phyloP scores from a whole-genome alignment of 441 rosid species.

The Flueggea neowawraea region DNA sequence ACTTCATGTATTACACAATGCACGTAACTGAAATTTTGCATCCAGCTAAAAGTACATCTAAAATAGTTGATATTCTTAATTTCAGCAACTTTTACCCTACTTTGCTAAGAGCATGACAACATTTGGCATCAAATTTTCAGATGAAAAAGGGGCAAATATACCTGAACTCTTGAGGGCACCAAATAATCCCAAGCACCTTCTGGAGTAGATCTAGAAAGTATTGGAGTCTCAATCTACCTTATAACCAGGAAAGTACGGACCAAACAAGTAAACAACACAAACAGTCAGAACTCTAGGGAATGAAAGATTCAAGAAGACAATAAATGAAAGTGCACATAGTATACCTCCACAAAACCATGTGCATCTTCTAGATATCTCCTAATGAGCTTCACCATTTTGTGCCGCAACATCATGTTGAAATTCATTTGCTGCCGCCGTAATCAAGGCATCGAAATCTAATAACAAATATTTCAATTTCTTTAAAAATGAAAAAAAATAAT shows the following conservation, averaged over 20 bases:
- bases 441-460: constrained; percentile 87
- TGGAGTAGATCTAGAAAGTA: constrained; percentile 96
- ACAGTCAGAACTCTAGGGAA: constrained; percentile 3
- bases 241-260: constrained; percentile 38
- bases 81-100: too few relatives aligned
- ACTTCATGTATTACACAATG: too few relatives aligned
- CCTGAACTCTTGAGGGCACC: constrained; percentile 99
- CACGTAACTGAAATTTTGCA: too few relatives aligned
- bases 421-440: constrained; percentile 91
- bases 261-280: constrained; percentile 17
- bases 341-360: constrained; percentile 65
- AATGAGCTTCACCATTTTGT: constrained; percentile 83
- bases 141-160: constrained; percentile 16
- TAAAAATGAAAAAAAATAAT: constrained; percentile 5
- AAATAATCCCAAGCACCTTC: constrained; percentile 98
- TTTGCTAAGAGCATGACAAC: too few relatives aligned
- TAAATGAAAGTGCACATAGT: constrained; percentile 5
- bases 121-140: too few relatives aligned
- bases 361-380: constrained; percentile 83
- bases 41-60: too few relatives aligned
- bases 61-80: too few relatives aligned
- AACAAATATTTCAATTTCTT: constrained; percentile 7
- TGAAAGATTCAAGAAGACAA: constrained; percentile 5
- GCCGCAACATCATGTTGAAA: constrained; percentile 74
- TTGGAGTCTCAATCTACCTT: constrained; percentile 97